Conservation (phyloP, 192 early-diverging fungal genomes). For the Dimargaris cristalligena region DNA sequence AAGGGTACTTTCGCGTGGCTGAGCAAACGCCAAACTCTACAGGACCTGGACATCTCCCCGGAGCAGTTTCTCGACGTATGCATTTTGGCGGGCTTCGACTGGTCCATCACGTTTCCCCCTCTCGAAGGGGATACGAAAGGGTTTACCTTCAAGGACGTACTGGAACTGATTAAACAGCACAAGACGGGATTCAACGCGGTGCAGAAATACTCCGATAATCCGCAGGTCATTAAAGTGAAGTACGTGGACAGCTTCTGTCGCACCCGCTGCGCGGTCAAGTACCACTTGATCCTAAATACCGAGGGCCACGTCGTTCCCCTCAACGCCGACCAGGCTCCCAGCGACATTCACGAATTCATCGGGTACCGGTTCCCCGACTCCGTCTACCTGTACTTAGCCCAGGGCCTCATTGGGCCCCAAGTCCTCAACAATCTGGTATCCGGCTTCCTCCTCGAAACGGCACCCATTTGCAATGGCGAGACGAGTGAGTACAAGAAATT, state of each 20-base stretch:
- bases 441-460: conserved; percentile 44
- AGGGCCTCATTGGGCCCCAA: conserved; percentile 43
- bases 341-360: conserved; percentile 66
- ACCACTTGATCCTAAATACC: conserved; percentile 50
- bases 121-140: conserved; percentile 29
- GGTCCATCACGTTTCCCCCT: conserved; percentile 53
- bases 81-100: conserved; percentile 64
- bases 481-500: conserved; percentile 51
- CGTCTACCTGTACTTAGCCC: conserved; percentile 50
- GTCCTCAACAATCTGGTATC: conserved; percentile 46
- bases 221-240: conserved; percentile 31
- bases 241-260: conserved; percentile 58
- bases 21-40: conserved; percentile 39
- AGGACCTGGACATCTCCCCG: conserved; percentile 35
- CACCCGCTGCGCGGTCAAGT: conserved; percentile 48
- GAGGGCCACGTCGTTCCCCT: conserved; percentile 57
- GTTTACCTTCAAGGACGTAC: conserved; percentile 52
- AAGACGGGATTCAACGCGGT: conserved; percentile 57
- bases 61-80: conserved; percentile 67
- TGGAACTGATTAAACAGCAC: conserved; percentile 45
- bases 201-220: conserved; percentile 42
- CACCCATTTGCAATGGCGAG: conserved; percentile 70
- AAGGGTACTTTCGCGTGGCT: conserved; percentile 47
- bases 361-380: conserved; percentile 57
- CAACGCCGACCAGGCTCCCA: conserved; percentile 37